Evolutionary conservation across 2,329 filamentous ascomycete genomes (phyloP), one percentile per base, ranked within the genome.

Genomic region (Epichloe scottii): DNA sequence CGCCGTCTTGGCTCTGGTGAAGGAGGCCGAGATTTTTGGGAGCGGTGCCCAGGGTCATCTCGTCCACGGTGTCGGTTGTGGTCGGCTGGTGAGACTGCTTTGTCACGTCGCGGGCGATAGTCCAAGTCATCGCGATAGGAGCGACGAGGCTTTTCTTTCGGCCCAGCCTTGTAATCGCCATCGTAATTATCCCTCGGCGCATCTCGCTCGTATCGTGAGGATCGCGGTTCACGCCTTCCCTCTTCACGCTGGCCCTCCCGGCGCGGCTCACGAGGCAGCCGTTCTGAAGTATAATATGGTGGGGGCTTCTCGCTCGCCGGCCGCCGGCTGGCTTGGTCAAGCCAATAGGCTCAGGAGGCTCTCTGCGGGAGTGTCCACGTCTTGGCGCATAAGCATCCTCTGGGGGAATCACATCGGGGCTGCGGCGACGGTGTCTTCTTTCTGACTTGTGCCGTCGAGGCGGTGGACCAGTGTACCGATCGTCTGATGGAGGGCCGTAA

Each of bases 401-500:
- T 19, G 21, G 42, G 4, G 52, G 51, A 26, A 41, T 43, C 10
- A 47, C 34, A 19, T 55, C 56, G 26, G 56, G 55, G 26, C 53
- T 55, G 40, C 44, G 52, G 38, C 52, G 54, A 26, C 56, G 54
- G 26, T 53, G 57, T 15, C 54, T 56, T 21, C 53, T 46, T 17
- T 60, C 58, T 10, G 60, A 62, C 51, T 56, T 57, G 54, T 58
- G 56, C 33, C 59, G 56, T 10, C 57, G 56, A 6, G 59, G 58
- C 3, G 55, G 50, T 10, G 55, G 49, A 5, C 38, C 48, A 0
- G 42, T 19, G 15, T 52, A 51, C 23, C 33, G 37, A 23, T 51
- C 38, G n/a, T 48, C 21, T 8, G 48, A 17, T 12, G 39, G 41
- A 15, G 51, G 51, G 14, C 46, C 52, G 23, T 58, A 48, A 33